A percentile compares a stretch with the other conserved stretches of the same genome.
These are phyloP conservation scores for Tetradesmus lagerheimii DNA, from an alignment of 139 green algal species.

Conservation along the genomic window DNA sequence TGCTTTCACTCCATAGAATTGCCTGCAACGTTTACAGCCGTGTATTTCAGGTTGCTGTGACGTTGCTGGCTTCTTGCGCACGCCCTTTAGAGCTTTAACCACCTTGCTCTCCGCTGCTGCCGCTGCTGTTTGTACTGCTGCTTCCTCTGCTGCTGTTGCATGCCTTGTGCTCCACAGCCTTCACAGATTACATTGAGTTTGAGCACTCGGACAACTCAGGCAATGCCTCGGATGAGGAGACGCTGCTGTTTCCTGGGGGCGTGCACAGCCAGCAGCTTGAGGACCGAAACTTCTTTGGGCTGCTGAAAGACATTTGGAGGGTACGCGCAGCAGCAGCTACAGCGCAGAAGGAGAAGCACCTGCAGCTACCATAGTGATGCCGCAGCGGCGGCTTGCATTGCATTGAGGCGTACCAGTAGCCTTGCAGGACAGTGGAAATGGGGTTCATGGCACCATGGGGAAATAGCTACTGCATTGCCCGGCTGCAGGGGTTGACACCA, in stretches of 20 bases:
- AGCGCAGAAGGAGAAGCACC: not conserved
- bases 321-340: slow-evolving; percentile 12
- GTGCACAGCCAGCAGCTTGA: slow-evolving; percentile 5
- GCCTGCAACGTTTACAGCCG: not conserved
- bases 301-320: slow-evolving; percentile 38
- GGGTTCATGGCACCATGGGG: too few relatives aligned
- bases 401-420: not conserved
- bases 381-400: not conserved
- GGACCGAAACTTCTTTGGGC: not conserved
- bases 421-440: not conserved
- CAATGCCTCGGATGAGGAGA: not conserved
- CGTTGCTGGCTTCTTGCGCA: not conserved
- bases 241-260: slow-evolving; percentile 9
- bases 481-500: too few relatives aligned
- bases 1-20: not conserved
- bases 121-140: not conserved
- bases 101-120: not conserved
- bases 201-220: slow-evolving; percentile 46
- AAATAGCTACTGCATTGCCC: too few relatives aligned
- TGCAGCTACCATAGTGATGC: not conserved
- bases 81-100: not conserved
- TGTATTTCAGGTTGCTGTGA: not conserved
- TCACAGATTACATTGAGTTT: slow-evolving; percentile 51
- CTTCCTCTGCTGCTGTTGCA: not conserved
- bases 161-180: not conserved